These are phyloP conservation scores for Solanum hybrid DNA, from an alignment of 305 asterid species.

Conservation along the genomic window DNA sequence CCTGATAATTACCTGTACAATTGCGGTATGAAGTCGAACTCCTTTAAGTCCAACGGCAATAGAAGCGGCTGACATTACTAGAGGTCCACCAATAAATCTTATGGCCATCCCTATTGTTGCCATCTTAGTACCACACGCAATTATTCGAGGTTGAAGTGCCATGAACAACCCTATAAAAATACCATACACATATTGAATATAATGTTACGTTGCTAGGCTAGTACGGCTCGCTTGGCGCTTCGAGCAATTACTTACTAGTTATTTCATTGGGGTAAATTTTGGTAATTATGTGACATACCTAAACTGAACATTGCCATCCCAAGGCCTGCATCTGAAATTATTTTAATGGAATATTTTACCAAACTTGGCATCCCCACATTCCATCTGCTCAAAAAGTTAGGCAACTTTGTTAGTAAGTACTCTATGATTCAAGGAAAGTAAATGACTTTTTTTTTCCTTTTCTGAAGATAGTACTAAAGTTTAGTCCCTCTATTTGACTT, in stretches of 20 bases:
- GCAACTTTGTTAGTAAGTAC: not conserved
- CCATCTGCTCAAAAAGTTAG: no score
- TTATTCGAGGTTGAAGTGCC: constrained; percentile 68
- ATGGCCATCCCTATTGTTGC: constrained; percentile 52
- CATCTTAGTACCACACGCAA: constrained; percentile 56
- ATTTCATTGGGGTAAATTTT: not conserved
- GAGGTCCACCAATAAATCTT: constrained; percentile 47
- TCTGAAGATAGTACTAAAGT: not conserved
- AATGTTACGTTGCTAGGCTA: not conserved
- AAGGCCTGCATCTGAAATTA: constrained; percentile 70
- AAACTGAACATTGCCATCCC: constrained; percentile 85
- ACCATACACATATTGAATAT: not conserved
- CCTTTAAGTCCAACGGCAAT: constrained; percentile 43
- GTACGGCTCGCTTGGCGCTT: not conserved
- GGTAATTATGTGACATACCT: constrained; percentile 24
- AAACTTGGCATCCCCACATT: no score
- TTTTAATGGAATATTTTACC: constrained; percentile 40
- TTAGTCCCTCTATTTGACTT: constrained; percentile 7
- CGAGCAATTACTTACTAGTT: not conserved
- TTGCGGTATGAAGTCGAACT: constrained; percentile 40
- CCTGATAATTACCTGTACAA: constrained; percentile 43
- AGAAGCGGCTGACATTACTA: constrained; percentile 56
- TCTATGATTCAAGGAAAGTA: not conserved
- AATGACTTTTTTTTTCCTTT: not conserved
- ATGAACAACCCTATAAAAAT: constrained; percentile 45